Conservation (phyloP, 2,329 filamentous ascomycete genomes). For the Neofusicoccum ribis region DNA sequence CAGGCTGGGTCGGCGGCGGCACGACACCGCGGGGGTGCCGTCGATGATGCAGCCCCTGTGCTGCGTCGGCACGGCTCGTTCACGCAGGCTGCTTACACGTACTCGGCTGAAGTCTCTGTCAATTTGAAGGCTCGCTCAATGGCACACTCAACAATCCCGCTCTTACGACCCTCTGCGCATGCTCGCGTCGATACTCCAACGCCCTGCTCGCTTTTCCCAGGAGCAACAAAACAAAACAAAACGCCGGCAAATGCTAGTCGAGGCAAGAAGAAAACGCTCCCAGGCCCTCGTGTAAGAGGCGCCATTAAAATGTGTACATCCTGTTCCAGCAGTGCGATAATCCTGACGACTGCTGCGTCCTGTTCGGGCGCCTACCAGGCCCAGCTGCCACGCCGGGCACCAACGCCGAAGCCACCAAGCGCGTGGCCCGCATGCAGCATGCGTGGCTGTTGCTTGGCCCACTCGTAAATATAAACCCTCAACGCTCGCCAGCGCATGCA, state of each 20-base stretch:
- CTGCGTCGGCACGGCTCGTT: background rate
- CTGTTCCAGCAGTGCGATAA: background rate
- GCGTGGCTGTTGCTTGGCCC: slow-evolving; percentile 82
- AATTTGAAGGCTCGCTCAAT: background rate
- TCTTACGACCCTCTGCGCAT: background rate
- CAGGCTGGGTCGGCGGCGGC: background rate
- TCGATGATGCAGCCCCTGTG: slow-evolving; percentile 1
- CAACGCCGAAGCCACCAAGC: slow-evolving; percentile 42
- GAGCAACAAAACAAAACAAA: background rate
- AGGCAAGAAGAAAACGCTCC: background rate
- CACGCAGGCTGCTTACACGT: background rate
- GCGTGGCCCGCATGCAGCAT: slow-evolving; percentile 48
- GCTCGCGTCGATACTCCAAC: slow-evolving; percentile 2
- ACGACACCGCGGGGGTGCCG: slow-evolving; percentile 9
- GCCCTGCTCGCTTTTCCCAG: slow-evolving; percentile 17
- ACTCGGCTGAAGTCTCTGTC: background rate
- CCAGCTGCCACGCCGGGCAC: slow-evolving; percentile 52
- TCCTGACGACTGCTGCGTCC: background rate
- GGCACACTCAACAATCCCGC: background rate
- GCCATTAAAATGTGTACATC: background rate
- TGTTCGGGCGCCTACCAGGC: slow-evolving; percentile 29
- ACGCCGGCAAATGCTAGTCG: slow-evolving; percentile 14
- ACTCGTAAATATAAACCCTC: slow-evolving; percentile 80
- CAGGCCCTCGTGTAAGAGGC: background rate
- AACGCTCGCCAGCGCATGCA: slow-evolving; percentile 83